Base-by-base conservation (phyloP, 164 flowering plant genomes). In the Berberis vulgaris region DNA sequence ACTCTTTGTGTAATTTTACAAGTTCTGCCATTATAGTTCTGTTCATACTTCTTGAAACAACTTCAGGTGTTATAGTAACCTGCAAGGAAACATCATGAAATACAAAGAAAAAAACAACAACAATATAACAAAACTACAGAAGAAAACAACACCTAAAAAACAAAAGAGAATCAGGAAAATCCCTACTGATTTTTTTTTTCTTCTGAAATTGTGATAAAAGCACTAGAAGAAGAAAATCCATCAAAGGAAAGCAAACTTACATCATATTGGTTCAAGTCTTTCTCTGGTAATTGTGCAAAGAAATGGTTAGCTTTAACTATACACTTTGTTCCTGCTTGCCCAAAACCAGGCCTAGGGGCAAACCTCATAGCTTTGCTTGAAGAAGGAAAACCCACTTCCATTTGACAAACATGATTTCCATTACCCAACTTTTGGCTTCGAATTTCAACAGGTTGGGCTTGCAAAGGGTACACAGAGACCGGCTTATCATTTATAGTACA, bases 241-340 rank as follows among this genome's bases (percentile, higher is more conserved):
- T 13, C 44, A 41, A 62, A 62, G 44, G 5, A 65, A 45, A 43
- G 9, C 45, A 3, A 69, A 41, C 95, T 90, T 78, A 93, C 98
- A 84, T 90, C 94, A 81, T 93, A 93, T 53, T 93, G 97, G 71
- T 79, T 82, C 78, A 93, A 80, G 73, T 89, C 96, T 80, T 89
- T 89, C 65, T 86, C 80, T 44, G 94, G 91, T 64, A 93, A 71
- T 72, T 86, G 83, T 7, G 93, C 85, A 55, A 90, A 80, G 79
- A 93, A 93, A 79, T 93, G 97, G 86, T 93, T 93, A 45, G 97
- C 97, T 76, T 88, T 93, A 3, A 93, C 98, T 57, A 93, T 77
- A 70, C 98, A 93, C 76, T 79, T 88, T 43, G 85, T 80, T 71
- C 98, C 98, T 50, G 78, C 65, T 60, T 82, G 87, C 10, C 98